A percentile compares a stretch with the other conserved stretches of the same genome.
Evolutionary conservation across 495 filamentous ascomycete genomes (phyloP).

Genomic region (Xylaria cubensis): DNA sequence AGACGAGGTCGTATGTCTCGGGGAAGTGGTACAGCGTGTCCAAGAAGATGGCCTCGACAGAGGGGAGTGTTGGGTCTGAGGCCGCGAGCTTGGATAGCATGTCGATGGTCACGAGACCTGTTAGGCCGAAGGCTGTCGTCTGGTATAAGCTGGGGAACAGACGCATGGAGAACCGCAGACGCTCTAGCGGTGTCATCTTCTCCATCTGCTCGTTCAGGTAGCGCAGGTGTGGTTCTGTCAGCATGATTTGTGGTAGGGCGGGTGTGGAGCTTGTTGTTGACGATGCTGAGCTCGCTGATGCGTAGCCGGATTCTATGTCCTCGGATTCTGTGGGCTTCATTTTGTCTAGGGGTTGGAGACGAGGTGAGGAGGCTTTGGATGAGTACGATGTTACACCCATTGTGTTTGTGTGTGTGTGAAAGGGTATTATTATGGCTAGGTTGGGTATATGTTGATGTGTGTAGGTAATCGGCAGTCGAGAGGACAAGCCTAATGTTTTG

Average conservation of each 20-base stretch:
- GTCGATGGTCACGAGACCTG: slow-evolving; percentile 91
- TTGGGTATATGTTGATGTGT: background rate
- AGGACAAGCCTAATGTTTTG: background rate
- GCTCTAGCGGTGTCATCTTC: slow-evolving; percentile 76
- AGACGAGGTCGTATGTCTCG: slow-evolving; percentile 85
- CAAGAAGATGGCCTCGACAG: slow-evolving; percentile 93
- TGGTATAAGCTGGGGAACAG: slow-evolving; percentile 92
- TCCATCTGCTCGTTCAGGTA: slow-evolving; percentile 89
- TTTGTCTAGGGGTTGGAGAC: slow-evolving; percentile 25
- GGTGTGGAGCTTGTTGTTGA: slow-evolving; percentile 60
- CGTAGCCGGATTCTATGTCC: slow-evolving; percentile 86
- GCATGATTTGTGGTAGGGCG: slow-evolving; percentile 73
- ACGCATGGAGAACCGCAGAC: slow-evolving; percentile 89
- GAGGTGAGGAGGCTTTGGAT: slow-evolving; percentile 44
- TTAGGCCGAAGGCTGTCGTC: slow-evolving; percentile 96
- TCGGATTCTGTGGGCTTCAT: slow-evolving; percentile 37
- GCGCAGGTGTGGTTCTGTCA: slow-evolving; percentile 87
- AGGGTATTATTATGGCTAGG: background rate
- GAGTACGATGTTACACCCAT: slow-evolving; percentile 32
- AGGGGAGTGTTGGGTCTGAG: slow-evolving; percentile 63
- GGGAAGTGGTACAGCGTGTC: slow-evolving; percentile 96
- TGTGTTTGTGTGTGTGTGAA: slow-evolving; percentile 7
- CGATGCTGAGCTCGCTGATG: slow-evolving; percentile 71
- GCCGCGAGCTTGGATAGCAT: slow-evolving; percentile 88
- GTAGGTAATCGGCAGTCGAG: background rate